Base-by-base conservation (phyloP, 2,329 filamentous ascomycete species). In the Fusarium proliferatum region DNA sequence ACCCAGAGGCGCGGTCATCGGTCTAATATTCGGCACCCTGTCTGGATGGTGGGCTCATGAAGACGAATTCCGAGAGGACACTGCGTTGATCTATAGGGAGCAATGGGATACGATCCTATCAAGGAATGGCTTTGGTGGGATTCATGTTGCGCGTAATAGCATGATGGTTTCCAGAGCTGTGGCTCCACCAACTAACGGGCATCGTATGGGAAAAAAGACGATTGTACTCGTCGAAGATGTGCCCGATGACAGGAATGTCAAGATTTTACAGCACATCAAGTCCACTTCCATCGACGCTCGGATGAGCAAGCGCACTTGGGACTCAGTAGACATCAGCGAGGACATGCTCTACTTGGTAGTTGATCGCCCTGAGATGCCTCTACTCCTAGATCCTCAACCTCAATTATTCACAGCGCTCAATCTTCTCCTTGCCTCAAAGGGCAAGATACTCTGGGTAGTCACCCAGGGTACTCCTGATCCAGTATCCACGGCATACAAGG, bases 121-220 rank as follows among this genome's bases (percentile, higher is more conserved):
- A 4, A 49, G 61, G 12, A 63, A 61, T 5, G 43, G 55, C 9
- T 64, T 61, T 23, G 55, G 61, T 4, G 61, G 61, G 6, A 61
- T 64, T 3, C 43, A 64, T 49, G 55, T 64, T 34, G 55, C 61
- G 12, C 45, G 56, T 8, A 64, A 64, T 6, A 64, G 61, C 26
- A 64, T 64, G 61, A 52, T 64, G 61, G 61, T 64, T 45, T 64
- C 61, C 10, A 64, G 26, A n/a, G 61, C 55, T n/a, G 45, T 64
- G 4, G 23, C 38, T 1, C 17, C 36, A 9, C 15, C 38, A 21
- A 26, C 23, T 0, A 64, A 52, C 6, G 56, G 38, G 12, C 38
- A 61, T 26, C 1, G 4, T 17, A 2, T 4, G 1, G 10, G 5
- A 9, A n/a, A 17, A 12, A 61, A 33, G 7, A 38, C 3, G 21